phyloP scores from a whole-genome alignment of 257 asterid species.

The Cruciata laevipes region DNA sequence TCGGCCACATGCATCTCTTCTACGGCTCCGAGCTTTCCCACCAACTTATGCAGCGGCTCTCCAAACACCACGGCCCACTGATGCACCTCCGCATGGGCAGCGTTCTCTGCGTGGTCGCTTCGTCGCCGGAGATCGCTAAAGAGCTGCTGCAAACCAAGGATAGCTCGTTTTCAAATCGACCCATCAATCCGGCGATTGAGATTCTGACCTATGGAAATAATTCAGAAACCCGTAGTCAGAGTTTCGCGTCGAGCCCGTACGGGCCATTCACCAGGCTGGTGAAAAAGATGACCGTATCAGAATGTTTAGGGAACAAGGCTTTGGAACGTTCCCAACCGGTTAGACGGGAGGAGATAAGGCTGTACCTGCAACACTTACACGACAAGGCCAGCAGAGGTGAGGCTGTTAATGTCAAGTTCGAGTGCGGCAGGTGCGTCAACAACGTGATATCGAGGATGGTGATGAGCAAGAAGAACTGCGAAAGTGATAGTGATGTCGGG shows the following conservation, averaged over 20 bases:
- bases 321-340: conserved; percentile 47
- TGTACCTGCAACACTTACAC: conserved; percentile 20
- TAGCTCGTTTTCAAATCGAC: too few species aligned
- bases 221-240: too few species aligned
- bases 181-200: too few species aligned
- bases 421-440: conserved; percentile 39
- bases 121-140: too few species aligned
- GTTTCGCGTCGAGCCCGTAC: conserved; percentile 57
- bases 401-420: conserved; percentile 43
- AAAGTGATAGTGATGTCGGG: conserved; percentile 40
- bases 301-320: conserved; percentile 53
- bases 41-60: conserved; percentile 56
- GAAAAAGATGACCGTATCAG: conserved; percentile 69
- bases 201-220: too few species aligned
- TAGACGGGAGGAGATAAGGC: conserved; percentile 37
- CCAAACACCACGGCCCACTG: conserved; percentile 44
- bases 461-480: conserved; percentile 52
- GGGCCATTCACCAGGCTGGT: conserved; percentile 49
- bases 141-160: too few species aligned
- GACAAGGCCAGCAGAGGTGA: conserved; percentile 24
- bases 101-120: conserved; percentile 54
- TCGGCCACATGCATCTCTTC: conserved; percentile 78
- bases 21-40: conserved; percentile 66
- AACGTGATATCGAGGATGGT: conserved; percentile 58
- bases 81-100: conserved; percentile 51